A percentile compares a stretch with the other conserved stretches of the same genome.
Conservation (phyloP, 441 rosid species). For the Populus hybrid region DNA sequence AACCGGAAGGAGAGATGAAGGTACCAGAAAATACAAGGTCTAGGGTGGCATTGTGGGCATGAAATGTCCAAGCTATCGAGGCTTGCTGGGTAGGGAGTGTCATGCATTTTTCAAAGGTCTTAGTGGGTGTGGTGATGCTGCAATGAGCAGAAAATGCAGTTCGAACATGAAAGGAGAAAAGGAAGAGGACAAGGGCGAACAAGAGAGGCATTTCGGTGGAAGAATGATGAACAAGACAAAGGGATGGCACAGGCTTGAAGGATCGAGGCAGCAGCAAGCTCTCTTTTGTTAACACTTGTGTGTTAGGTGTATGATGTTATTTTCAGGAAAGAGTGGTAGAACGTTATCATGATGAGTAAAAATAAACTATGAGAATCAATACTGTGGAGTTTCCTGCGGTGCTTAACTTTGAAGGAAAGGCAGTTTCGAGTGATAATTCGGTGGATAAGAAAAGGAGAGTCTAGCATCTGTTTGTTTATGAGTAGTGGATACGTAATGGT, state of each 20-base stretch:
- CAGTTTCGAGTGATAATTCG: slow-evolving; percentile 14
- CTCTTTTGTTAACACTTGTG: slow-evolving; percentile 34
- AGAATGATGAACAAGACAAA: neutral
- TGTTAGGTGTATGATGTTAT: slow-evolving; percentile 18
- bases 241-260: neutral
- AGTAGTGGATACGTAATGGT: neutral
- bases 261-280: slow-evolving; percentile 15
- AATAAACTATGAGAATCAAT: neutral
- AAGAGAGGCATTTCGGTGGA: slow-evolving; percentile 24
- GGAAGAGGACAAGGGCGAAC: slow-evolving; percentile 22
- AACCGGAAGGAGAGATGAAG: slow-evolving; percentile 91
- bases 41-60: slow-evolving; percentile 65
- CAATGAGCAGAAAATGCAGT: slow-evolving; percentile 51
- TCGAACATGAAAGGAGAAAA: slow-evolving; percentile 31
- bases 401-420: slow-evolving; percentile 59
- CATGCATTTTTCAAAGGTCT: slow-evolving; percentile 67
- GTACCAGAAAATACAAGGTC: slow-evolving; percentile 85
- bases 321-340: slow-evolving; percentile 8
- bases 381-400: neutral
- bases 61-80: slow-evolving; percentile 89
- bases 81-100: slow-evolving; percentile 89
- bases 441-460: slow-evolving; percentile 4
- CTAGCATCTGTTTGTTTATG: neutral
- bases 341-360: slow-evolving; percentile 14
- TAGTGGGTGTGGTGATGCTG: slow-evolving; percentile 49